Evolutionary conservation across 2,329 filamentous ascomycete species (phyloP).

Genomic region (Beauveria rudraprayagi): DNA sequence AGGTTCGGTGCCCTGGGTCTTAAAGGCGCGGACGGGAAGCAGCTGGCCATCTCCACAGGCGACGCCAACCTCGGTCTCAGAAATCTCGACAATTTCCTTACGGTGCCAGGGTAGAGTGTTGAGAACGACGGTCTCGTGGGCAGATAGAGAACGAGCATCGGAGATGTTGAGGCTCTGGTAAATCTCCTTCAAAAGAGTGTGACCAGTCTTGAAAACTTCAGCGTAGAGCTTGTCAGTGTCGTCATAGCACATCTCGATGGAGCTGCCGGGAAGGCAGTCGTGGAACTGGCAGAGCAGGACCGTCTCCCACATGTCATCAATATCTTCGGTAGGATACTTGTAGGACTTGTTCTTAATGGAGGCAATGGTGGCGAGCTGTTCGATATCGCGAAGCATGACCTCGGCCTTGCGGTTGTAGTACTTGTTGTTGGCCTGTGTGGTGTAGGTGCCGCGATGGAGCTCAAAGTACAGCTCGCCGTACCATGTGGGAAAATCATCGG

Average conservation of each 20-base stretch:
- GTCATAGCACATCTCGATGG: constrained; percentile 96
- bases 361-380: constrained; percentile 78
- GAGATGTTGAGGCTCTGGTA: constrained; percentile 58
- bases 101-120: constrained; percentile 87
- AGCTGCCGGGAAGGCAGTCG: constrained; percentile 89
- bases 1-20: constrained; percentile 33
- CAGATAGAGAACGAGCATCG: constrained; percentile 29
- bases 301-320: constrained; percentile 93
- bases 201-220: constrained; percentile 69
- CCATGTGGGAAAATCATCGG: constrained; percentile 79
- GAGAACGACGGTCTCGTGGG: constrained; percentile 53
- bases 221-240: constrained; percentile 88
- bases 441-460: constrained; percentile 93
- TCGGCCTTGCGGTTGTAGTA: constrained; percentile 84
- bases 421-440: constrained; percentile 96
- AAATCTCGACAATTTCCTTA: constrained; percentile 62
- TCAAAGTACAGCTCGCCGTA: constrained; percentile 98
- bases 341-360: constrained; percentile 66
- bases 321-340: constrained; percentile 86
- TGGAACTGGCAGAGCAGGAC: constrained; percentile 94
- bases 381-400: constrained; percentile 76
- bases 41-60: constrained; percentile 49
- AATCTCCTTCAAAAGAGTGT: constrained; percentile 63
- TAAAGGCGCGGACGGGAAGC: constrained; percentile 42
- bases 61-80: constrained; percentile 42